phyloP scores from a whole-genome alignment of 768 basidiomycete species.

The Asterophora parasitica region DNA sequence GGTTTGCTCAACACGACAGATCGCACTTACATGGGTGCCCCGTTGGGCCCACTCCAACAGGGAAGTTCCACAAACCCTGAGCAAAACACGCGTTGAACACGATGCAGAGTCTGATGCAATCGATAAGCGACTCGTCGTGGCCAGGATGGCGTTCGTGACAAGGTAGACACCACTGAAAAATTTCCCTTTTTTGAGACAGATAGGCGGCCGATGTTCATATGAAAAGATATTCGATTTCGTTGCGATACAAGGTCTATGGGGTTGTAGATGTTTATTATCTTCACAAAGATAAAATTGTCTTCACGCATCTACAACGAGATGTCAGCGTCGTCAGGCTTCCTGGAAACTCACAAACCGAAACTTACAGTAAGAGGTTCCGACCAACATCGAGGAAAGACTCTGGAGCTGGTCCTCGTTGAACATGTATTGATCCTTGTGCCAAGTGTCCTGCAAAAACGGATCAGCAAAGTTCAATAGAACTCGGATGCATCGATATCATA shows the following conservation, averaged over 20 bases:
- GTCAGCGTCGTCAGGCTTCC: not conserved
- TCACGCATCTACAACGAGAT: conserved; percentile 12
- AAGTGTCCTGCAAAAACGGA: conserved; percentile 61
- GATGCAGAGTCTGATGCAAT: conserved; percentile 16
- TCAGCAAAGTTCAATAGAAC: conserved; percentile 10
- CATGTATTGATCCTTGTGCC: conserved; percentile 82
- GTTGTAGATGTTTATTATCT: not conserved
- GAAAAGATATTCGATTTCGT: too few relatives aligned
- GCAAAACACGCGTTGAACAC: conserved; percentile 18
- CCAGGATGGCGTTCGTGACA: not conserved
- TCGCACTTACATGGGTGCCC: not conserved
- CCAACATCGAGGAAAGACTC: conserved; percentile 81
- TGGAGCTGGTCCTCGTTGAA: conserved; percentile 91
- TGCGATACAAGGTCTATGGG: not conserved
- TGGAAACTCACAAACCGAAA: conserved; percentile 11
- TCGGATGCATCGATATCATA: conserved; percentile 22
- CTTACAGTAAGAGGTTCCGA: conserved; percentile 86
- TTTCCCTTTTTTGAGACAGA: too few relatives aligned
- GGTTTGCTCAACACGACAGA: too few relatives aligned
- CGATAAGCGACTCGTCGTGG: conserved; percentile 14
- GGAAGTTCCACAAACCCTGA: conserved; percentile 8
- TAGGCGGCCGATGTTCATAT: too few relatives aligned
- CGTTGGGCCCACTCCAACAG: not conserved
- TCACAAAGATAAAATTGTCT: not conserved
- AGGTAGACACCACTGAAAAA: not conserved